Evolutionary conservation across 225 moss, liverwort and hornwort genomes (phyloP).

Genomic region (Sphagnum contortum): DNA sequence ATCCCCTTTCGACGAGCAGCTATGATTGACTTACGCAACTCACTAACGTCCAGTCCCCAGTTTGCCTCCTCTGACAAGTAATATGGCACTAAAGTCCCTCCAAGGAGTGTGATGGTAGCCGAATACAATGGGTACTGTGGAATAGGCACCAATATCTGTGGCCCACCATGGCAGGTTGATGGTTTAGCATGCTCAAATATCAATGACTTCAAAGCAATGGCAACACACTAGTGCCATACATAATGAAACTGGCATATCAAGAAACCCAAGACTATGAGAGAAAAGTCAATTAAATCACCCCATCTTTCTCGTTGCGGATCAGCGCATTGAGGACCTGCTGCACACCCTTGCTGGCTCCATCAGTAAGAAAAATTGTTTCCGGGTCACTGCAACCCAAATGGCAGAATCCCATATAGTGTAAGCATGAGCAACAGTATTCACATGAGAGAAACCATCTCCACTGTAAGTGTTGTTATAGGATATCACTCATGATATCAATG

Average conservation of each 20-base stretch:
- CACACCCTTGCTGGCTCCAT: constrained; percentile 95
- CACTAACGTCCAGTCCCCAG: constrained; percentile 34
- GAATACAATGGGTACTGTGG: constrained; percentile 56
- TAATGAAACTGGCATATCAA: too few species aligned
- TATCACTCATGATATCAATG: too few species aligned
- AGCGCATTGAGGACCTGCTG: constrained; percentile 80
- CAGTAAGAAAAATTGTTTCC: constrained; percentile 88
- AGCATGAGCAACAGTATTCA: too few species aligned
- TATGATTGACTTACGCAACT: constrained; percentile 27
- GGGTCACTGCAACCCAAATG: constrained; percentile 43
- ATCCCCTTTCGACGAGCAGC: constrained; percentile 35
- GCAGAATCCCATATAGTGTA: neutral
- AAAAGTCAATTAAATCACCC: constrained; percentile 28
- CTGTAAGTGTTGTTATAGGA: too few species aligned
- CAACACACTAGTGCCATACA: neutral
- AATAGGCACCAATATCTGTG: constrained; percentile 48
- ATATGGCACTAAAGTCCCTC: constrained; percentile 47
- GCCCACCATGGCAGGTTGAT: too few species aligned
- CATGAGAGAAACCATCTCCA: too few species aligned
- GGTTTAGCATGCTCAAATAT: neutral
- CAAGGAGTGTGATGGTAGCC: constrained; percentile 47
- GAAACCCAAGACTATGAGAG: too few species aligned
- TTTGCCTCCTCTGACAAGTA: constrained; percentile 28
- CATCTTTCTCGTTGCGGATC: constrained; percentile 72
- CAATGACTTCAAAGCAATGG: neutral